Evolutionary conservation across 352 stramenopile species (phyloP).

Genomic region (Phytophthora foliorum): DNA sequence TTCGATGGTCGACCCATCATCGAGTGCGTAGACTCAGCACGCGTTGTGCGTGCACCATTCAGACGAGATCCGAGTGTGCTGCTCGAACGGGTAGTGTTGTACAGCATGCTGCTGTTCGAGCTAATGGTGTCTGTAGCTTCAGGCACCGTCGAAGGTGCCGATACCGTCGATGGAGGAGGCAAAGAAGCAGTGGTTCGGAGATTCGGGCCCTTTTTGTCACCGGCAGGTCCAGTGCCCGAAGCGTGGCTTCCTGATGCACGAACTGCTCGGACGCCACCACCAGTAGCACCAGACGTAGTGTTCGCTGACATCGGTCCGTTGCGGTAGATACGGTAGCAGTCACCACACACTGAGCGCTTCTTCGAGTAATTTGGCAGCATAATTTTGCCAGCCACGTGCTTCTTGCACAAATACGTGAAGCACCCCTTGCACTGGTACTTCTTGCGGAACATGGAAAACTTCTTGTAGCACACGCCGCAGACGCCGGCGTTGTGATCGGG

Average conservation of each 20-base stretch:
- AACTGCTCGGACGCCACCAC: slow-evolving; percentile 27
- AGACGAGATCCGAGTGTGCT: slow-evolving; percentile 33
- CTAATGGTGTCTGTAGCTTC: slow-evolving; percentile 44
- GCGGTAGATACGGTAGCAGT: slow-evolving; percentile 79
- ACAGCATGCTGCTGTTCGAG: slow-evolving; percentile 37
- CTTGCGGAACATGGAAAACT: slow-evolving; percentile 88
- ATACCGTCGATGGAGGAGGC: slow-evolving; percentile 35
- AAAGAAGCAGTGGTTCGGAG: slow-evolving; percentile 24
- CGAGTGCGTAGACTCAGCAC: slow-evolving; percentile 63
- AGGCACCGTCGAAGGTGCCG: slow-evolving; percentile 29
- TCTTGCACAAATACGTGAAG: slow-evolving; percentile 79
- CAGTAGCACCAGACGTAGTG: slow-evolving; percentile 22
- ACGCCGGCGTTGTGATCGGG: slow-evolving; percentile 64
- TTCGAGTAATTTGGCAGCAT: slow-evolving; percentile 65
- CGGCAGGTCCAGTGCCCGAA: slow-evolving; percentile 32
- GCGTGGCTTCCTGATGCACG: slow-evolving; percentile 34
- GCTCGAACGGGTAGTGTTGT: slow-evolving; percentile 29
- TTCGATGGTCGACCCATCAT: slow-evolving; percentile 55
- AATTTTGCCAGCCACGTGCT: slow-evolving; percentile 83
- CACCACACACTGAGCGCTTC: slow-evolving; percentile 79
- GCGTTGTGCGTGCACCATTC: slow-evolving; percentile 36
- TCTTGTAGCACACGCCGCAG: slow-evolving; percentile 88
- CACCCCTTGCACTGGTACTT: slow-evolving; percentile 91
- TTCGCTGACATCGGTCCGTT: slow-evolving; percentile 59
- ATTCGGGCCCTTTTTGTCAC: slow-evolving; percentile 38